A percentile compares a stretch with the other conserved stretches of the same genome.
phyloP scores from a whole-genome alignment of 805 yeast genomes.

The Cyberlindnera euphorbiiphila region DNA sequence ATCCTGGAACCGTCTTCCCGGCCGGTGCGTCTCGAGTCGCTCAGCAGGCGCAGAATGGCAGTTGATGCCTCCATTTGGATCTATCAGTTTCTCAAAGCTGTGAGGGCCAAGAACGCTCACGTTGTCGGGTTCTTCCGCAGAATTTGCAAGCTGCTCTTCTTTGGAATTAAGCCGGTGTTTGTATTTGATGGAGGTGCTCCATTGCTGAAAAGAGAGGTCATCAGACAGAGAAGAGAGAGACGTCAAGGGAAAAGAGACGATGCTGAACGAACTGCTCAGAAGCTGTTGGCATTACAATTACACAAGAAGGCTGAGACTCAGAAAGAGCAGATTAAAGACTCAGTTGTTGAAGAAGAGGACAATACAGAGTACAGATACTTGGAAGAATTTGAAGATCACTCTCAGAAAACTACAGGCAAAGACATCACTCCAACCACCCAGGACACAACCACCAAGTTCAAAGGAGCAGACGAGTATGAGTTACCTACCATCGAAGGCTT shows the following conservation, averaged over 20 bases:
- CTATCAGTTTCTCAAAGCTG: slow-evolving; percentile 93
- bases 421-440: neutral
- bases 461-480: slow-evolving; percentile 77
- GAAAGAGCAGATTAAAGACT: slow-evolving; percentile 3
- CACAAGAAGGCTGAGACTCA: slow-evolving; percentile 38
- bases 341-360: slow-evolving; percentile 16
- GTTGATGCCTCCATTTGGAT: slow-evolving; percentile 99
- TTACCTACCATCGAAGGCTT: slow-evolving; percentile 67
- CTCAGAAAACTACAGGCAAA: neutral
- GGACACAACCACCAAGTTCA: slow-evolving; percentile 31
- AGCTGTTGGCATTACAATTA: slow-evolving; percentile 73
- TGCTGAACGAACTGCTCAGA: slow-evolving; percentile 72
- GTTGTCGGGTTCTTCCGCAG: slow-evolving; percentile 94
- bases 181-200: slow-evolving; percentile 98
- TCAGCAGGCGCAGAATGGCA: slow-evolving; percentile 75
- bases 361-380: slow-evolving; percentile 34
- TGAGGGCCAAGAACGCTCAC: slow-evolving; percentile 86
- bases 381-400: slow-evolving; percentile 18
- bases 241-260: slow-evolving; percentile 71
- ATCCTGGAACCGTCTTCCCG: slow-evolving; percentile 84
- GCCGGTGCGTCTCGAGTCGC: slow-evolving; percentile 84
- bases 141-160: slow-evolving; percentile 82
- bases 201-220: slow-evolving; percentile 71
- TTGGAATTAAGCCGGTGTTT: slow-evolving; percentile 85
- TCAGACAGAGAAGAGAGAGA: slow-evolving; percentile 64